These are phyloP conservation scores for Apiospora hydei DNA, from an alignment of 2,329 filamentous ascomycete species.

Conservation along the genomic window DNA sequence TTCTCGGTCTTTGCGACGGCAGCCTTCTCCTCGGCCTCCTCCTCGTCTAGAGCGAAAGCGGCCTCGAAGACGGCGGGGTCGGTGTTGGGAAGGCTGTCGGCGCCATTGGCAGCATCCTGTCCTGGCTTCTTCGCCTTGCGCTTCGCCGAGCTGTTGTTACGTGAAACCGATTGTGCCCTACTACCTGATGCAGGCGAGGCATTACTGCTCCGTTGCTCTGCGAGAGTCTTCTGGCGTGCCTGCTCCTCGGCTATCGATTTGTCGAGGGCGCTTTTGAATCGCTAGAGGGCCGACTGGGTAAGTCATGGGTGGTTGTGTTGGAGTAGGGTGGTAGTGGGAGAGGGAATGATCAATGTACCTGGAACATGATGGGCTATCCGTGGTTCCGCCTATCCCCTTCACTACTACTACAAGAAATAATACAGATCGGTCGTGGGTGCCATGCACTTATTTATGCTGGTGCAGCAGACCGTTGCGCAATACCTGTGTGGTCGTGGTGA, in stretches of 20 bases:
- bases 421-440: not conserved
- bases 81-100: conserved; percentile 57
- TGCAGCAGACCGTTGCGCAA: conserved; percentile 7
- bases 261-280: conserved; percentile 85
- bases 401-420: conserved; percentile 8
- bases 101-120: conserved; percentile 49
- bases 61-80: conserved; percentile 90
- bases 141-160: conserved; percentile 44
- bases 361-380: conserved; percentile 10
- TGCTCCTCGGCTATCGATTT: conserved; percentile 91
- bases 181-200: conserved; percentile 51
- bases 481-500: not conserved
- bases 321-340: not conserved
- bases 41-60: conserved; percentile 87
- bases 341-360: not conserved
- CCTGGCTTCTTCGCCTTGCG: conserved; percentile 51
- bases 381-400: conserved; percentile 1
- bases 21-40: conserved; percentile 76
- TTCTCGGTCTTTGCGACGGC: conserved; percentile 54
- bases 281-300: conserved; percentile 52
- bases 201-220: conserved; percentile 53
- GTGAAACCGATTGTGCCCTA: conserved; percentile 53
- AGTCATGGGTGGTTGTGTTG: not conserved
- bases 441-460: conserved; percentile 15
- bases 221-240: conserved; percentile 70